phyloP scores from a whole-genome alignment of 306 rosid species.

The Cicer yamashitae region DNA sequence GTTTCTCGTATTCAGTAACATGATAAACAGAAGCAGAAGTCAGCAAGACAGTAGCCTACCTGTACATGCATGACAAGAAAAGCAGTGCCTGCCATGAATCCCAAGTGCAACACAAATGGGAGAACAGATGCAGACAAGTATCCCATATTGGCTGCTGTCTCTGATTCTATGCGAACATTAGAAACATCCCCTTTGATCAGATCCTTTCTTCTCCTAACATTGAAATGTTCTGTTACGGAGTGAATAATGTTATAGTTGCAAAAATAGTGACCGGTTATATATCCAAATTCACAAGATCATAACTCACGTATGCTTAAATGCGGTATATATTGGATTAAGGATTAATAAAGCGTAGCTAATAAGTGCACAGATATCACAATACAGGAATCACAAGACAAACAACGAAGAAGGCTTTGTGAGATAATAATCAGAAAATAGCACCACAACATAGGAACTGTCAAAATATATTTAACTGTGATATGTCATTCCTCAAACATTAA shows the following conservation, averaged over 20 bases:
- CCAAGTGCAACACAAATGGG: constrained; percentile 82
- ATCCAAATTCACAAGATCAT: constrained; percentile 3
- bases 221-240: constrained; percentile 55
- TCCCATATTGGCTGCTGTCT: constrained; percentile 50
- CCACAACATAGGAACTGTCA: constrained; percentile 17
- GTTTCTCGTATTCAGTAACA: constrained; percentile 32
- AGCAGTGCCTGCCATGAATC: constrained; percentile 78
- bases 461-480: constrained; percentile 15
- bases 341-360: constrained; percentile 2
- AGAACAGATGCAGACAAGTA: constrained; percentile 74
- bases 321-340: constrained; percentile 22
- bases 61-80: constrained; percentile 94
- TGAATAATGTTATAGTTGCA: constrained; percentile 14
- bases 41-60: constrained; percentile 56
- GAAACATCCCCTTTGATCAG: constrained; percentile 31
- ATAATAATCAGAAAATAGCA: constrained; percentile 24
- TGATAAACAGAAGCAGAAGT: constrained; percentile 38
- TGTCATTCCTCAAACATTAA: constrained; percentile 15
- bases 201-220: constrained; percentile 64
- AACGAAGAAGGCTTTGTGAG: constrained; percentile 12
- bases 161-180: constrained; percentile 46
- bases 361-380: constrained; percentile 28
- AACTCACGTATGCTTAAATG: constrained; percentile 7
- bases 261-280: neutral
- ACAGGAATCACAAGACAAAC: constrained; percentile 22